Conservation (phyloP, 108 stramenopile species). For the Hondaea fermentalgiana region DNA sequence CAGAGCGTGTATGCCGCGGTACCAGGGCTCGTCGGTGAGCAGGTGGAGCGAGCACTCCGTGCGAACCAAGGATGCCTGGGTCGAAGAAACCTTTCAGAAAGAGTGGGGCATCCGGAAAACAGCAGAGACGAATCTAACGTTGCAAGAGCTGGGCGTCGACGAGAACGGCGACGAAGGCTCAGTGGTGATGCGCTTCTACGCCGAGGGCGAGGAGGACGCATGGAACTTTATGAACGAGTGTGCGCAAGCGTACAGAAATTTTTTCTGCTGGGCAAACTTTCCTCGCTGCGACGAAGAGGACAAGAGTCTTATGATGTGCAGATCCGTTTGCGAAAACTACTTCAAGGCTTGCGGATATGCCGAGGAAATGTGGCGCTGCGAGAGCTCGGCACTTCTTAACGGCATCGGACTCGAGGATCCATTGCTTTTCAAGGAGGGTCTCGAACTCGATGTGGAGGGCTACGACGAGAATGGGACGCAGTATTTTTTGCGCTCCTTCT, state of each 20-base stretch:
- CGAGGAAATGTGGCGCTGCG: slow-evolving; percentile 45
- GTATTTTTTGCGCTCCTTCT: slow-evolving; percentile 41
- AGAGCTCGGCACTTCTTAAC: slow-evolving; percentile 36
- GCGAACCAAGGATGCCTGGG: slow-evolving; percentile 40
- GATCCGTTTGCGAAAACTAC: slow-evolving; percentile 53
- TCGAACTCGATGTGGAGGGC: slow-evolving; percentile 21
- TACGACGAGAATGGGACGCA: slow-evolving; percentile 20
- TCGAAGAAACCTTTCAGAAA: slow-evolving; percentile 17
- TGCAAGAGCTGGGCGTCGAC: slow-evolving; percentile 37
- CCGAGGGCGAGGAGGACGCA: slow-evolving; percentile 24
- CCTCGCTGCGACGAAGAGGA: slow-evolving; percentile 44
- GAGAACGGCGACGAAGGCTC: slow-evolving; percentile 36
- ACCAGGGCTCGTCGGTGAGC: slow-evolving; percentile 21
- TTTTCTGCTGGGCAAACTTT: slow-evolving; percentile 50
- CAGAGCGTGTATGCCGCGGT: slow-evolving; percentile 40
- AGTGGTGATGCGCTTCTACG: slow-evolving; percentile 35
- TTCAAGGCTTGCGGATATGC: slow-evolving; percentile 35
- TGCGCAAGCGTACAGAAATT: slow-evolving; percentile 37
- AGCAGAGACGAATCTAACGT: slow-evolving; percentile 26
- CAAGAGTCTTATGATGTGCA: slow-evolving; percentile 31
- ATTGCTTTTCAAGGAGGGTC: not conserved
- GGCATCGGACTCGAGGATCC: slow-evolving; percentile 44
- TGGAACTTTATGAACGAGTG: slow-evolving; percentile 34
- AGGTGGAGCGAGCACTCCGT: slow-evolving; percentile 42
- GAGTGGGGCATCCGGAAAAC: slow-evolving; percentile 21